Percentiles rank a stretch among this genome's conserved stretches.
These are phyloP conservation scores for Tricladium varicosporioides DNA, from an alignment of 2,329 filamentous ascomycete species.

Conservation along the genomic window DNA sequence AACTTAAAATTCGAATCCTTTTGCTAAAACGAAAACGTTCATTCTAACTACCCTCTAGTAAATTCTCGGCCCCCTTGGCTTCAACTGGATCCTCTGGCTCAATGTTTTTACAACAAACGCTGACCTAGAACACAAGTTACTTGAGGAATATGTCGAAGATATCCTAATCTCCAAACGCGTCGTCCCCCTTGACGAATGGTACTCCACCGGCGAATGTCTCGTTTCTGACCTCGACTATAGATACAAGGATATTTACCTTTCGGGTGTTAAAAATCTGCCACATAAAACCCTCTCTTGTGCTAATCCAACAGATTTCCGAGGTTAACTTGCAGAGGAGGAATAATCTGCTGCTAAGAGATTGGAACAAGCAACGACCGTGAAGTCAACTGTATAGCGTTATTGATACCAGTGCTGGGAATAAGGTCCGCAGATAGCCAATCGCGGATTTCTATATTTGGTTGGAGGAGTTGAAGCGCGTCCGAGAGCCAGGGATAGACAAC, in stretches of 20 bases:
- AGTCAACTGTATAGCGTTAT: slow-evolving; percentile 19
- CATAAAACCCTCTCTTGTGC: too few species aligned
- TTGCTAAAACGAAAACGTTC: too few species aligned
- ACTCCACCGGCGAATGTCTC: background rate
- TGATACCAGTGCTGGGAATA: slow-evolving; percentile 8
- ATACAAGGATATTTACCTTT: too few species aligned
- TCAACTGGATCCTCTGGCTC: slow-evolving; percentile 26
- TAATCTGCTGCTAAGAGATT: slow-evolving; percentile 18
- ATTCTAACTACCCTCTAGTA: background rate
- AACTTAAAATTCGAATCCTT: too few species aligned
- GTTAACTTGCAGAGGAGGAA: slow-evolving; percentile 17
- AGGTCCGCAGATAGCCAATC: too few species aligned
- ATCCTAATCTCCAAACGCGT: slow-evolving; percentile 14
- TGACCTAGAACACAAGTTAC: slow-evolving; percentile 24
- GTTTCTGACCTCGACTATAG: background rate
- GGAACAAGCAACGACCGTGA: slow-evolving; percentile 20
- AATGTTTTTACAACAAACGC: slow-evolving; percentile 29
- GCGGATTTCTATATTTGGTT: too few species aligned
- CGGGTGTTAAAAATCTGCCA: background rate
- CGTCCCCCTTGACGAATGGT: slow-evolving; percentile 14
- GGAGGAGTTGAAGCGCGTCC: background rate
- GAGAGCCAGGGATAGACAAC: background rate
- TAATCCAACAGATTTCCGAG: slow-evolving; percentile 8
- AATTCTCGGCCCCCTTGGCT: background rate
- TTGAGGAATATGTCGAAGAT: slow-evolving; percentile 19